These are phyloP conservation scores for Penicillium corylophilum DNA, from an alignment of 2,329 filamentous ascomycete species.

Conservation along the genomic window DNA sequence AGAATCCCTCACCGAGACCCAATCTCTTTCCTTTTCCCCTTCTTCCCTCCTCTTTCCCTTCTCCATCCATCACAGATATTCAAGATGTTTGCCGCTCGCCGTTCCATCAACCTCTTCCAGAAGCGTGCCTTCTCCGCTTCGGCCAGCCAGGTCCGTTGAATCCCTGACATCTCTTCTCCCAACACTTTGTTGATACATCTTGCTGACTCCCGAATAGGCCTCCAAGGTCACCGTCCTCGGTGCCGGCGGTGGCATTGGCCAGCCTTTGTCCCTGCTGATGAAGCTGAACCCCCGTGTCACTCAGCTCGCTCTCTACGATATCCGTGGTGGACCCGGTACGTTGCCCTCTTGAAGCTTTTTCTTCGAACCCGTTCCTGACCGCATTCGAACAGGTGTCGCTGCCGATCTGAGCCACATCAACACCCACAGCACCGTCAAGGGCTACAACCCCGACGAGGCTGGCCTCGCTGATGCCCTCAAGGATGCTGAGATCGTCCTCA, in stretches of 20 bases:
- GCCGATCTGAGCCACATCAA: conserved; percentile 99
- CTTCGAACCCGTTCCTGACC: not conserved
- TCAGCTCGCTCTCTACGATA: conserved; percentile 96
- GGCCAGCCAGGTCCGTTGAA: conserved; percentile 66
- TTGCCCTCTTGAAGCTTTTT: conserved; percentile 19
- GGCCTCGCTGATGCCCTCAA: conserved; percentile 78
- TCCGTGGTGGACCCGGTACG: conserved; percentile 87
- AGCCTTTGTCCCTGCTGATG: conserved; percentile 93
- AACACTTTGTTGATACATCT: not conserved
- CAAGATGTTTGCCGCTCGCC: conserved; percentile 73
- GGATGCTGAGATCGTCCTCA: conserved; percentile 90
- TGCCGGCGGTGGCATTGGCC: conserved; percentile 96
- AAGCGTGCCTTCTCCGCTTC: conserved; percentile 79
- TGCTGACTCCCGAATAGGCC: conserved; percentile 56
- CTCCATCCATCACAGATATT: conserved; percentile 15
- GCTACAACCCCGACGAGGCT: conserved; percentile 74
- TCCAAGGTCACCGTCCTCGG: conserved; percentile 98
- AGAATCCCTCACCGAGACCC: conserved; percentile 13
- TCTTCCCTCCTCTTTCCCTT: conserved; percentile 13
- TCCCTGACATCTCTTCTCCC: conserved; percentile 7
- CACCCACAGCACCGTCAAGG: conserved; percentile 92
- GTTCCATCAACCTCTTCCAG: conserved; percentile 58
- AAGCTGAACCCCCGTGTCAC: conserved; percentile 97
- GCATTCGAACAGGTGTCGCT: conserved; percentile 71
- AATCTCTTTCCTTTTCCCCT: conserved; percentile 11